Evolutionary conservation across 2,329 filamentous ascomycete genomes (phyloP).

Genomic region (Furcasterigmium sp.): DNA sequence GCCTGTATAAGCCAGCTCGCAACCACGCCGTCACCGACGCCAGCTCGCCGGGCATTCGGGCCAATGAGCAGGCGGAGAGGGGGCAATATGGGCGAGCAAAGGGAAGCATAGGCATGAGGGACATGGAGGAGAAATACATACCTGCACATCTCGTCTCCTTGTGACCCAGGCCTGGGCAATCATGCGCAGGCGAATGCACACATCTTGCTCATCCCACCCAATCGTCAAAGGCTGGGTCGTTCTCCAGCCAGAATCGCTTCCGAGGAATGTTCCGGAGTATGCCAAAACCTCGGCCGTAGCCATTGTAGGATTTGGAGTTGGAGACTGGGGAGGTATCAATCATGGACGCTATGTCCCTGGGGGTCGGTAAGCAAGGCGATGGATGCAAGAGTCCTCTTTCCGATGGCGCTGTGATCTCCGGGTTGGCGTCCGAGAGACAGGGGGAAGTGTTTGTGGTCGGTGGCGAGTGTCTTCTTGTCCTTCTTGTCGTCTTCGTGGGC

Average conservation of each 20-base stretch:
- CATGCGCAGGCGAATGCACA: conserved; percentile 15
- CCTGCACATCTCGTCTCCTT: conserved; percentile 15
- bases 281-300: conserved; percentile 44
- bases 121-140: conserved; percentile 13
- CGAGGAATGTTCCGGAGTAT: conserved; percentile 35
- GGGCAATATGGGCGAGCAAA: too few relatives aligned
- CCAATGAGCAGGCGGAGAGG: too few relatives aligned
- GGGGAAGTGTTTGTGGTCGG: too few relatives aligned
- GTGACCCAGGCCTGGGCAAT: conserved; percentile 27
- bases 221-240: conserved; percentile 25
- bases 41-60: too few relatives aligned
- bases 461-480: too few relatives aligned
- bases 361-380: not conserved
- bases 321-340: conserved; percentile 37
- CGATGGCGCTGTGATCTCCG: too few relatives aligned
- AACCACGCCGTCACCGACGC: too few relatives aligned
- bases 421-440: too few relatives aligned
- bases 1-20: too few relatives aligned
- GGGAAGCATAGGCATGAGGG: too few relatives aligned
- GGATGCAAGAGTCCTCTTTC: too few relatives aligned
- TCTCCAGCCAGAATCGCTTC: conserved; percentile 31
- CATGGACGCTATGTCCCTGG: conserved; percentile 41
- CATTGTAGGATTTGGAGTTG: conserved; percentile 47
- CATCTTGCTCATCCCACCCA: conserved; percentile 27
- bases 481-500: too few relatives aligned